Conservation (phyloP, 1,284 basidiomycete genomes). For the Cryptococcus deneoformans region DNA sequence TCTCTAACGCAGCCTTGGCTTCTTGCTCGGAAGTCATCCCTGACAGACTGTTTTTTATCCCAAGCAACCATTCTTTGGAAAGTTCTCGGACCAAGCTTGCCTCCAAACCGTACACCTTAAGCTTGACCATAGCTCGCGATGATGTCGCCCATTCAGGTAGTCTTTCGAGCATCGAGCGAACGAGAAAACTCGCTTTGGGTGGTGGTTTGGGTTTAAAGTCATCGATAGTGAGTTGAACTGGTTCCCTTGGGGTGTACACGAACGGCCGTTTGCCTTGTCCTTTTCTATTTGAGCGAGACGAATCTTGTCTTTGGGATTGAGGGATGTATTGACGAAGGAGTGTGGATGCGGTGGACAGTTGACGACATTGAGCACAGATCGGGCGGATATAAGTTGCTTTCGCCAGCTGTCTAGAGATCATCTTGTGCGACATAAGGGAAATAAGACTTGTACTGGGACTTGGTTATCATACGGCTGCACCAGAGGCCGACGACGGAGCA, state of each 20-base stretch:
- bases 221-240: background rate
- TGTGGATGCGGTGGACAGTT: no score
- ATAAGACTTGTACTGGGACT: no score
- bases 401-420: no score
- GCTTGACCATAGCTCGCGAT: background rate
- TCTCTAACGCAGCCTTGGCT: conserved; percentile 10
- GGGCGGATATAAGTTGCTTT: no score
- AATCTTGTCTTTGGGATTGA: no score
- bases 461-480: no score
- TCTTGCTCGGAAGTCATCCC: conserved; percentile 4
- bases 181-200: background rate
- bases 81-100: background rate
- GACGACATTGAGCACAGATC: no score
- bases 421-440: no score
- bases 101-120: background rate
- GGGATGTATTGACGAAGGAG: no score
- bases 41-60: conserved; percentile 3
- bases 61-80: conserved; percentile 10
- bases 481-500: no score
- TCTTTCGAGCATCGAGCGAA: background rate
- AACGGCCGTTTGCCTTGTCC: no score
- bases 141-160: background rate
- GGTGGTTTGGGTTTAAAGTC: background rate
- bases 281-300: no score
- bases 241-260: background rate